A percentile compares a stretch with the other conserved stretches of the same genome.
Evolutionary conservation across 768 basidiomycete species (phyloP).

Genomic region (Lentinus tigrinus): DNA sequence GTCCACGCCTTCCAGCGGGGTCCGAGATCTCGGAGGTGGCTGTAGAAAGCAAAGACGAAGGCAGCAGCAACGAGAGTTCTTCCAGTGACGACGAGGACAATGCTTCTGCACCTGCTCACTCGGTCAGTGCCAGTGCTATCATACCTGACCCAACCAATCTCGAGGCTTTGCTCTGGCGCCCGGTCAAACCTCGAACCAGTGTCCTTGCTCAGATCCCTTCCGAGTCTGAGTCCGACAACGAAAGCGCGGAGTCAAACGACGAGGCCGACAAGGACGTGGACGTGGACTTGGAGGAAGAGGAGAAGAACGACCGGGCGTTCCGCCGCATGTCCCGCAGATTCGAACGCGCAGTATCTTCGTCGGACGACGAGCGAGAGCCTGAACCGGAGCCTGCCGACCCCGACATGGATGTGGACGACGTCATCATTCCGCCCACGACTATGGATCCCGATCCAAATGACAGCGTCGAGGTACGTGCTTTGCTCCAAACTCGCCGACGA

Average conservation of each 20-base stretch:
- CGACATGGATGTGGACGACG: conserved; percentile 14
- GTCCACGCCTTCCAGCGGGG: conserved; percentile 29
- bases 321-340: conserved; percentile 34
- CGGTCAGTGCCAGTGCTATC: not conserved
- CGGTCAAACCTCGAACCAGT: conserved; percentile 25
- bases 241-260: conserved; percentile 33
- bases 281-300: conserved; percentile 37
- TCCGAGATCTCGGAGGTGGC: conserved; percentile 36
- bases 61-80: conserved; percentile 39
- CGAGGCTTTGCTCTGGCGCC: conserved; percentile 45
- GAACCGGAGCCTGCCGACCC: conserved; percentile 2
- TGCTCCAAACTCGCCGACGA: not conserved
- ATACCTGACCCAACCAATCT: conserved; percentile 25
- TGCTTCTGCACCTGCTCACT: not conserved
- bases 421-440: conserved; percentile 23
- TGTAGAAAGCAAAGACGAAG: conserved; percentile 37
- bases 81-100: conserved; percentile 23
- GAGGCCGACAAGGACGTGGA: conserved; percentile 32
- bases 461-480: conserved; percentile 24
- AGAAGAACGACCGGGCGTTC: conserved; percentile 30
- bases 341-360: conserved; percentile 26
- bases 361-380: conserved; percentile 29
- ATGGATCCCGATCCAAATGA: conserved; percentile 37
- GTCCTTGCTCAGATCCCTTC: conserved; percentile 31
- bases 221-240: conserved; percentile 33